Evolutionary conservation across 2,329 filamentous ascomycete genomes (phyloP).

Genomic region (Beauveria pseudobassiana): DNA sequence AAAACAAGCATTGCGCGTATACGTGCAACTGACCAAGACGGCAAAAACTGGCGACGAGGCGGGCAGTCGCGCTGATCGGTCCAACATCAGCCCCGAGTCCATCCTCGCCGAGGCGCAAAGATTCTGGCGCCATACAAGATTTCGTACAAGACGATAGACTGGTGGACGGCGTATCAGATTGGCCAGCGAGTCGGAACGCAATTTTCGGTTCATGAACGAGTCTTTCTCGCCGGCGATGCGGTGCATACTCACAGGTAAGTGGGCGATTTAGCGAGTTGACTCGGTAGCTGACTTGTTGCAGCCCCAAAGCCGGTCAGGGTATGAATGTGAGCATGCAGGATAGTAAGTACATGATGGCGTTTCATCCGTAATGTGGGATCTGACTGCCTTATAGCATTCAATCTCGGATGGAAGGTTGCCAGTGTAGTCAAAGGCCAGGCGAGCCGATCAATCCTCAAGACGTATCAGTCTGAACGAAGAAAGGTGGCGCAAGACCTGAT

Average conservation of each 20-base stretch:
- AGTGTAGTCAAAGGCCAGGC: conserved; percentile 37
- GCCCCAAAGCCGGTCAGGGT: conserved; percentile 59
- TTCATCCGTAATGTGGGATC: neutral
- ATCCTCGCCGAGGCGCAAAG: conserved; percentile 55
- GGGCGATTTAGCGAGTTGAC: too few relatives aligned
- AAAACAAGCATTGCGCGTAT: conserved; percentile 55
- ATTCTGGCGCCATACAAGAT: conserved; percentile 63
- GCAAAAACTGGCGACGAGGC: conserved; percentile 27
- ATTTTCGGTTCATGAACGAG: conserved; percentile 47
- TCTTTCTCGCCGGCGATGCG: conserved; percentile 66
- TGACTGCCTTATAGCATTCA: conserved; percentile 29
- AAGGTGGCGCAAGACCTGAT: conserved; percentile 60
- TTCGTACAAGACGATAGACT: conserved; percentile 55
- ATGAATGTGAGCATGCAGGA: conserved; percentile 71
- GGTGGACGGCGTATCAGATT: conserved; percentile 65
- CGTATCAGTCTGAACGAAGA: conserved; percentile 46
- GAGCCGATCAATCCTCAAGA: conserved; percentile 35
- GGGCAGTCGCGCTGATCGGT: conserved; percentile 42
- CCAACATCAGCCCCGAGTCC: conserved; percentile 54
- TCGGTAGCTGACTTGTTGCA: neutral
- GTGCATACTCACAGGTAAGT: conserved; percentile 38
- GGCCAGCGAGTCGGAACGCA: conserved; percentile 54
- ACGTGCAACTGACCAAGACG: conserved; percentile 52
- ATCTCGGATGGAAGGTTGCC: conserved; percentile 51
- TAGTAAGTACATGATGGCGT: conserved; percentile 12